Evolutionary conservation across 106 monocot genomes (phyloP), one percentile per base, ranked within the genome.

Genomic region (Dendrobium nobile): DNA sequence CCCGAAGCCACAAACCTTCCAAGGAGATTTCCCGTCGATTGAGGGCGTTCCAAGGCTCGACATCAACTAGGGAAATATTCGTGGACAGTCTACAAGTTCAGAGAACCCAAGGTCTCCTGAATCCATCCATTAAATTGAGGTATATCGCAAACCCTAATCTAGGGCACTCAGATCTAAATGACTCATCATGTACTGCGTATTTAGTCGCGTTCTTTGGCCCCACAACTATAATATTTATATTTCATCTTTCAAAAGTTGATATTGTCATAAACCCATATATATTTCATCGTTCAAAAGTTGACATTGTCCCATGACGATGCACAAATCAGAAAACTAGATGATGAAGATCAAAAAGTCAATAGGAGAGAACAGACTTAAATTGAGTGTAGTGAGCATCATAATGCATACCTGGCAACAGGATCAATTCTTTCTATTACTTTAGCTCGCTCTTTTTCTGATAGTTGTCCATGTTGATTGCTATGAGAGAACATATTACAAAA

Each of bases 401-500:
- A 73, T 10, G 43, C 42, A 78, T 73, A 91, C 95, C 99, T 95
- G 54, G 99, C 91, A 75, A 75, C 41, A 24, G 99, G 93, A 80
- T 95, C 99, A 83, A 99, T 45, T 78, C 90, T 99, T 79, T 99
- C 99, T 82, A 88, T 88, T 3, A 99, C 54, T 83, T 86, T 45
- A 70, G 78, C 67, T 33, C 81, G 82, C 75, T 99, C 87, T 80
- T 82, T 87, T 26, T 78, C 86, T 59, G 95, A 84, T n/a, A 90
- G 81, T 10, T 99, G 89, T 9, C 88, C 87, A 83, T 58, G 83
- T 75, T 82, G 84, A 79, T 91, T 90, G 72, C 83, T 89, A 75
- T 95, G 95, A 77, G 99, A 99, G 81, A 90, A 99, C 68, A 99
- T 91, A 75, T 88, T n/a, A n/a, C n/a, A n/a, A n/a, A n/a, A 99